Conservation (phyloP, 2,329 filamentous ascomycete species). For the Colletotrichum shisoi region DNA sequence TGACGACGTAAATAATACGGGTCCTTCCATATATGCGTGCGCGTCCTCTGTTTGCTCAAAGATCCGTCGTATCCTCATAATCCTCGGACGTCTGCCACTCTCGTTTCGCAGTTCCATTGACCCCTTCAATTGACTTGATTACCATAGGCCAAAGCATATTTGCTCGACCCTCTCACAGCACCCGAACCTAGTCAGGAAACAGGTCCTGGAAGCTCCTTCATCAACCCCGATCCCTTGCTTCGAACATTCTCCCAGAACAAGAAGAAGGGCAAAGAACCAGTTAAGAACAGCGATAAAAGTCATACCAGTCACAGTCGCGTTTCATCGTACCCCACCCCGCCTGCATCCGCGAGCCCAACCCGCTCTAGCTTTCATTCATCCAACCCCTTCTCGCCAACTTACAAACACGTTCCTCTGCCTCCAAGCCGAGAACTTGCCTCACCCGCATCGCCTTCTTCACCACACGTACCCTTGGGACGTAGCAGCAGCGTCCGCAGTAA, state of each 20-base stretch:
- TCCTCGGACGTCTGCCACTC: neutral
- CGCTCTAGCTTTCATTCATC: constrained; percentile 56
- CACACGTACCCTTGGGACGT: constrained; percentile 39
- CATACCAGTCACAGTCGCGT: constrained; percentile 25
- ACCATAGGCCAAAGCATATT: constrained; percentile 67
- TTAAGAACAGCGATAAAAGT: constrained; percentile 14
- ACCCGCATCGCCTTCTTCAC: constrained; percentile 38
- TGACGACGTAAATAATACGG: constrained; percentile 41
- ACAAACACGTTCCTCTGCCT: constrained; percentile 46
- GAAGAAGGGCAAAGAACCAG: constrained; percentile 40
- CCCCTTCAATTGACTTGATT: constrained; percentile 11
- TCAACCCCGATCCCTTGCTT: constrained; percentile 47
- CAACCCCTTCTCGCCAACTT: constrained; percentile 51
- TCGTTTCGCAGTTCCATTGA: neutral
- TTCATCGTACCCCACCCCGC: constrained; percentile 56
- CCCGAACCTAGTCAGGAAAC: constrained; percentile 74
- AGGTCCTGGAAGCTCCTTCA: constrained; percentile 67
- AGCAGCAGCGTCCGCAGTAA: constrained; percentile 43
- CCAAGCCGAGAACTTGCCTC: constrained; percentile 34
- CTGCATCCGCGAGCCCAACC: constrained; percentile 62
- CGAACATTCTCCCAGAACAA: constrained; percentile 42
- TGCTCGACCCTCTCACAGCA: constrained; percentile 73
- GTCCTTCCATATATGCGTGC: constrained; percentile 31
- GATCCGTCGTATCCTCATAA: constrained; percentile 13
- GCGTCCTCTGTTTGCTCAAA: constrained; percentile 22